Conservation (phyloP, 495 filamentous ascomycete genomes). For the Neurospora pannonica region DNA sequence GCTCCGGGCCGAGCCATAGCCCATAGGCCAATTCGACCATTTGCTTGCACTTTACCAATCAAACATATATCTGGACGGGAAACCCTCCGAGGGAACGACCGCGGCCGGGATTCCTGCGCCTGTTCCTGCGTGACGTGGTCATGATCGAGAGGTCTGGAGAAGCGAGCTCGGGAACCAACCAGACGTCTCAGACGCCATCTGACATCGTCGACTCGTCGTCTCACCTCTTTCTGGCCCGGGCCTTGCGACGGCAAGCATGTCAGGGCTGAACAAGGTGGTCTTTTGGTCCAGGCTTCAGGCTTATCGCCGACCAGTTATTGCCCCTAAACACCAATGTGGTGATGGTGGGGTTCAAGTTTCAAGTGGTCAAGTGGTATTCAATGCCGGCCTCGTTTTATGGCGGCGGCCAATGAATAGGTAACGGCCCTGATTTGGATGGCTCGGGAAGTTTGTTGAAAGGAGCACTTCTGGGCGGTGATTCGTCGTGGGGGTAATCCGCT, state of each 20-base stretch:
- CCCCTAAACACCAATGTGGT: background rate
- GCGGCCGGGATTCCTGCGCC: background rate
- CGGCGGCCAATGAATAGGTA: background rate
- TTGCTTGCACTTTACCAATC: background rate
- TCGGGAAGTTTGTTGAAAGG: background rate
- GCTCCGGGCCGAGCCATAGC: background rate
- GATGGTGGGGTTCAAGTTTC: background rate
- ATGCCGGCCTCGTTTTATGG: background rate
- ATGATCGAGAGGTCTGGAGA: constrained; percentile 2
- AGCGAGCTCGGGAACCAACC: constrained; percentile 1
- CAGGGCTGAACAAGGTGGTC: background rate
- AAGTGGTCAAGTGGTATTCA: background rate
- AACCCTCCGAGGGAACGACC: constrained; percentile 8
- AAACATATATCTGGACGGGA: background rate
- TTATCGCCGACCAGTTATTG: background rate
- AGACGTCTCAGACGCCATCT: background rate
- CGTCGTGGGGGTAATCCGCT: background rate
- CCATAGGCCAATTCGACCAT: background rate
- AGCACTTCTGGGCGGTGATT: background rate
- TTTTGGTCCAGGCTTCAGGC: background rate
- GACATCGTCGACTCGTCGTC: background rate
- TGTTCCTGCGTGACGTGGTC: constrained; percentile 13
- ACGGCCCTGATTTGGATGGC: background rate
- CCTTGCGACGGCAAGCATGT: background rate
- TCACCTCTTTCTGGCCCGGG: background rate